A percentile compares a stretch with the other conserved stretches of the same genome.
Evolutionary conservation across 2,329 filamentous ascomycete genomes (phyloP).

Genomic region (Karstenula rhodostoma): DNA sequence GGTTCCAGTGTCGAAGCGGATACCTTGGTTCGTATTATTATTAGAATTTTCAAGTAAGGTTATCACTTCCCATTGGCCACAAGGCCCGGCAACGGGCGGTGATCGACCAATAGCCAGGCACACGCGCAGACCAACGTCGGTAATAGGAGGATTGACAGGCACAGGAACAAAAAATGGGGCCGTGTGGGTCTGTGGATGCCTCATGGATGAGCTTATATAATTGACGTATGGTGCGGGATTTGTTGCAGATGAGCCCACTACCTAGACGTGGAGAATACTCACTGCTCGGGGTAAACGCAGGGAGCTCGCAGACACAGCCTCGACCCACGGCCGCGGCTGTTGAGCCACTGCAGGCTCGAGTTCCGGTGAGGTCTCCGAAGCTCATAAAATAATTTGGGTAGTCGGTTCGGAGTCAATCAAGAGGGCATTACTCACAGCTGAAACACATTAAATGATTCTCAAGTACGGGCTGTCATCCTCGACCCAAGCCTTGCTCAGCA

Average conservation of each 20-base stretch:
- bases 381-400: background rate
- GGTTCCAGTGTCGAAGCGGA: background rate
- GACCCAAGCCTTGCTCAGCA: background rate
- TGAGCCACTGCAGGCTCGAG: background rate
- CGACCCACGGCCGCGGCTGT: background rate
- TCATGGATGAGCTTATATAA: background rate
- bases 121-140: background rate
- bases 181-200: background rate
- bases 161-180: background rate
- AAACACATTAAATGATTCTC: background rate
- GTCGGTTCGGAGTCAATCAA: background rate
- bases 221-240: constrained; percentile 9
- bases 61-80: background rate
- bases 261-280: background rate
- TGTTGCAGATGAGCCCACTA: no score
- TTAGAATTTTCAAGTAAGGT: background rate
- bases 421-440: background rate
- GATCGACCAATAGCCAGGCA: background rate
- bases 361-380: background rate
- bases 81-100: background rate
- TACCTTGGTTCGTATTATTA: background rate
- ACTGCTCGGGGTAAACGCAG: background rate
- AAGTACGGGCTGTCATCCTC: background rate
- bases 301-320: background rate
- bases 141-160: constrained; percentile 11